Evolutionary conservation across 1,139 yeast species (phyloP), one percentile per base, ranked within the genome.

Genomic region (Suhomyces ambrosiae): DNA sequence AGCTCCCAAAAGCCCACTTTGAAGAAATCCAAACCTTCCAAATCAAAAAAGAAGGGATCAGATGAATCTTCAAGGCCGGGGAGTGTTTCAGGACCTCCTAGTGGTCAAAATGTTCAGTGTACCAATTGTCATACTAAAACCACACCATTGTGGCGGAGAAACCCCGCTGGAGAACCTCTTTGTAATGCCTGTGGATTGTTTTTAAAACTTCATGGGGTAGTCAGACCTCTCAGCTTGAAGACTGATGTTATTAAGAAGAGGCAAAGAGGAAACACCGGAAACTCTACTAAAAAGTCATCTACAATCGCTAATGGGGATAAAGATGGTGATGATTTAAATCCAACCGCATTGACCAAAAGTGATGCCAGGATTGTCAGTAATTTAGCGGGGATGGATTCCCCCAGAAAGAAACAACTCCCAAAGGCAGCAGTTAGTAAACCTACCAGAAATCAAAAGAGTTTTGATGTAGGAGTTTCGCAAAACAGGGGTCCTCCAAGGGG

Each of bases 131-230:
- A 53, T 38, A 58, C 61, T 8, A 50, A 50, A 23, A 57, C 60
- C 4, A 58, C 63, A 1, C 63, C 63, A 4, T 42, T 58, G 10
- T 58, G 63, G 63, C 40, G 63, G 19, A 48, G 61, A 32, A 56
- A 57, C 35, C 59, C 61, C 2, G 55, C 57, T 33, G 63, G 63
- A 4, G 56, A 56, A 39, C 61, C 61, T 1, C 47, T 58, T 30
- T 58, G 63, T 34, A 58, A 58, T 37, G 63, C 63, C 7, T 58
- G 63, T 40, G 63, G 63, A 1, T 47, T 58, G 27, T 58, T 57
- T 25, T 46, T 57, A 40, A 58, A 58, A 40, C 42, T 58, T 11
- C 63, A 58, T 26, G 63, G 63, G 8, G 57, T 57, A 4, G 60
- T 54, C 17, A 37, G 63, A n/a, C 63, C 63, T 10, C 49, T 57